Percentiles rank a stretch among this genome's conserved stretches.
phyloP scores from a whole-genome alignment of 129 eudicot genomes.

The Centaurea solstitialis region DNA sequence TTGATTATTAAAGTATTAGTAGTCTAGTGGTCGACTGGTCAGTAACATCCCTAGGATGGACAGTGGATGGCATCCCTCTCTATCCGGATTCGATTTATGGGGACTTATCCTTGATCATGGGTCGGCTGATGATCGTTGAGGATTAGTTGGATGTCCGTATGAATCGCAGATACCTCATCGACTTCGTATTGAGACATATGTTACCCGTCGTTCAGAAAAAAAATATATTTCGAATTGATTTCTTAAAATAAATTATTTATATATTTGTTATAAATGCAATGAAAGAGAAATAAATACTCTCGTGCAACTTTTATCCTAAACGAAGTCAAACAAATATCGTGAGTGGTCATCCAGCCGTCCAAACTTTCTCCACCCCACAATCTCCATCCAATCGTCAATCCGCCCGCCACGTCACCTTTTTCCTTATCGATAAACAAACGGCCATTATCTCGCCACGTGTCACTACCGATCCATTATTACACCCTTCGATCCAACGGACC shows the following conservation, averaged over 20 bases:
- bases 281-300: conserved; percentile 1
- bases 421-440: conserved; percentile 44
- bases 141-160: no score
- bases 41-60: no score
- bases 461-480: conserved; percentile 27
- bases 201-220: no score
- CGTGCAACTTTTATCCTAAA: conserved; percentile 15
- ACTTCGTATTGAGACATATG: no score
- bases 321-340: conserved; percentile 19
- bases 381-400: conserved; percentile 27
- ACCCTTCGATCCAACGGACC: conserved; percentile 46
- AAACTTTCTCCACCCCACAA: conserved; percentile 11
- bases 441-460: conserved; percentile 33
- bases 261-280: not conserved
- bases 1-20: not conserved
- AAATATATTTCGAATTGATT: no score
- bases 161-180: no score
- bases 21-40: no score
- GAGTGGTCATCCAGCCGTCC: conserved; percentile 26
- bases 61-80: no score
- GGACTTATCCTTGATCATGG: no score
- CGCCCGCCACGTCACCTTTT: conserved; percentile 18
- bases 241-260: no score
- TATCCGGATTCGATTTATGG: no score
- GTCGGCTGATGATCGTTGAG: no score